A percentile compares a stretch with the other conserved stretches of the same genome.
Evolutionary conservation across 2,329 filamentous ascomycete species (phyloP).

Genomic region (Lecanosticta acicola): DNA sequence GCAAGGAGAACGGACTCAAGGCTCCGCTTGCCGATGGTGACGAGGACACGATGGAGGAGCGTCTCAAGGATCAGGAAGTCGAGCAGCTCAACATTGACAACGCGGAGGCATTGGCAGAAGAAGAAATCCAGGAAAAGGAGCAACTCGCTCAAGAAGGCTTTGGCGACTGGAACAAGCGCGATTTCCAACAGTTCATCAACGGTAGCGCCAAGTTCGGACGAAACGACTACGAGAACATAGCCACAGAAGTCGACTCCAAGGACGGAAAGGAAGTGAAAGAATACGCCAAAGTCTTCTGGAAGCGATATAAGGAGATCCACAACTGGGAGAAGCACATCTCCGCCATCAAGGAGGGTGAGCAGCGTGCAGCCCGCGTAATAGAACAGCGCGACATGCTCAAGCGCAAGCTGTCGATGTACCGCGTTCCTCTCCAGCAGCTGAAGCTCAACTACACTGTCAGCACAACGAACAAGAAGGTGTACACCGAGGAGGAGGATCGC

Average conservation of each 20-base stretch:
- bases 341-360: slow-evolving; percentile 87
- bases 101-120: slow-evolving; percentile 78
- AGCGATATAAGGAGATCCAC: slow-evolving; percentile 81
- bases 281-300: slow-evolving; percentile 95
- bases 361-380: slow-evolving; percentile 79
- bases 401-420: slow-evolving; percentile 93
- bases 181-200: slow-evolving; percentile 98
- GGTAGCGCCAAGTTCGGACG: slow-evolving; percentile 90
- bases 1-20: slow-evolving; percentile 95
- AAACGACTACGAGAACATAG: slow-evolving; percentile 75
- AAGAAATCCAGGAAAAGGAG: slow-evolving; percentile 82
- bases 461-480: slow-evolving; percentile 99
- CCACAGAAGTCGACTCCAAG: slow-evolving; percentile 88
- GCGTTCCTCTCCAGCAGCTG: slow-evolving; percentile 94
- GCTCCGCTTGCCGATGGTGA: slow-evolving; percentile 82
- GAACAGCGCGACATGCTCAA: slow-evolving; percentile 88
- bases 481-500: slow-evolving; percentile 95
- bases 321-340: slow-evolving; percentile 86
- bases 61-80: slow-evolving; percentile 77
- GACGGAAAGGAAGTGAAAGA: slow-evolving; percentile 74
- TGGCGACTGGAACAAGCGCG: slow-evolving; percentile 88
- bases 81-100: slow-evolving; percentile 93
- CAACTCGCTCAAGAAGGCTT: slow-evolving; percentile 79
- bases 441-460: slow-evolving; percentile 99
- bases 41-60: slow-evolving; percentile 78